Conservation (phyloP, 192 early-diverging fungal genomes). For the Coemansia sp. region DNA sequence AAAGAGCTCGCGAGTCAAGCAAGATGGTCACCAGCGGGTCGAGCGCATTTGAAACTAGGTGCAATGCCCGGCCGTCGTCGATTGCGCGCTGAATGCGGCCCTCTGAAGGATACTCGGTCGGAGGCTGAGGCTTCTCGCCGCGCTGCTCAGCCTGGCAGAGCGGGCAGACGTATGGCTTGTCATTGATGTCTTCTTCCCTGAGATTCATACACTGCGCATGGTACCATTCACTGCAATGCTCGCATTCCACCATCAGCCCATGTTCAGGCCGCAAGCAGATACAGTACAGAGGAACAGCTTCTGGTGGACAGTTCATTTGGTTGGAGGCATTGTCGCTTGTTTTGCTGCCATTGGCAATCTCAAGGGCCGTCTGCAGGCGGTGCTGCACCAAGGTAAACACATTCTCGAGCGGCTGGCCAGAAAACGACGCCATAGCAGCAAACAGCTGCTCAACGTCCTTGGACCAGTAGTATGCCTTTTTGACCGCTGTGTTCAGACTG, state of each 20-base stretch:
- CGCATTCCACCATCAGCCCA: slow-evolving; percentile 71
- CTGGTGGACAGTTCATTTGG: background rate
- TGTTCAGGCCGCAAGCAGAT: slow-evolving; percentile 62
- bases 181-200: slow-evolving; percentile 44
- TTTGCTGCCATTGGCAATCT: background rate
- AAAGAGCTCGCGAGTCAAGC: slow-evolving; percentile 34
- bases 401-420: slow-evolving; percentile 5
- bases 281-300: slow-evolving; percentile 51
- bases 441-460: slow-evolving; percentile 18
- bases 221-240: slow-evolving; percentile 66
- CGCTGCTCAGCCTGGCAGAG: slow-evolving; percentile 50
- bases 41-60: slow-evolving; percentile 51
- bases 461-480: slow-evolving; percentile 22
- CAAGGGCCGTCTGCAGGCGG: slow-evolving; percentile 20
- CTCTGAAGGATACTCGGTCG: slow-evolving; percentile 29
- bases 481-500: slow-evolving; percentile 12
- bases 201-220: slow-evolving; percentile 62
- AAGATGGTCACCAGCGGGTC: slow-evolving; percentile 54
- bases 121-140: slow-evolving; percentile 11
- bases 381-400: slow-evolving; percentile 17
- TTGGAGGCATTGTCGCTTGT: background rate
- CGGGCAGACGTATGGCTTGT: slow-evolving; percentile 59
- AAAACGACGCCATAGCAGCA: slow-evolving; percentile 4
- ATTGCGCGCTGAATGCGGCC: slow-evolving; percentile 45
- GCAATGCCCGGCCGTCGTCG: slow-evolving; percentile 42